phyloP scores from a whole-genome alignment of 2,329 filamentous ascomycete species.

The Penicillium sp. region DNA sequence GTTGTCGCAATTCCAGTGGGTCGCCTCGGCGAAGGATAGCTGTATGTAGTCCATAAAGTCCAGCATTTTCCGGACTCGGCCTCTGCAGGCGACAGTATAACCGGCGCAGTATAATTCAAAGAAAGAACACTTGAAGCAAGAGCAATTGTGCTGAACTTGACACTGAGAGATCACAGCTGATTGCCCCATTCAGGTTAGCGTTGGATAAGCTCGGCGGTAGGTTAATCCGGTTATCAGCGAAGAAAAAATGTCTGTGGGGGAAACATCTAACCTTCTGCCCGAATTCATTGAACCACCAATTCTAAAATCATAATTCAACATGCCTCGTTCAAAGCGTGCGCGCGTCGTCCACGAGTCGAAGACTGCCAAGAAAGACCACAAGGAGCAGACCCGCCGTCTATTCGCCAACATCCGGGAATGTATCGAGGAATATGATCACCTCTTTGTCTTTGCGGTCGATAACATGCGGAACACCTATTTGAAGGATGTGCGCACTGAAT shows the following conservation, averaged over 20 bases:
- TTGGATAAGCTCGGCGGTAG: conserved; percentile 39
- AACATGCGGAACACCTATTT: conserved; percentile 98
- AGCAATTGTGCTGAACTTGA: background rate
- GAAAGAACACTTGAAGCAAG: background rate
- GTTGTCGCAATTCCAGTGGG: conserved; percentile 87
- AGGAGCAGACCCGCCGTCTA: conserved; percentile 81
- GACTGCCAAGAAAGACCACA: conserved; percentile 87
- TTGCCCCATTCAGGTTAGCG: conserved; percentile 32
- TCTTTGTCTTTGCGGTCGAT: conserved; percentile 89
- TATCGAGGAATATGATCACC: conserved; percentile 80
- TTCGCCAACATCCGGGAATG: conserved; percentile 85
- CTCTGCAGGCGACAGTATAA: conserved; percentile 1
- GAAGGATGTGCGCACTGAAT: conserved; percentile 82
- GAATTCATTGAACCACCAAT: conserved; percentile 9
- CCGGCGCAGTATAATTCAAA: background rate
- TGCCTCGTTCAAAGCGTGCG: conserved; percentile 96
- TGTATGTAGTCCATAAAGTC: conserved; percentile 98
- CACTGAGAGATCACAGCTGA: conserved; percentile 22
- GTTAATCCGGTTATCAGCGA: conserved; percentile 39
- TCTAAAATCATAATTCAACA: conserved; percentile 42
- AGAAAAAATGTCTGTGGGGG: conserved; percentile 30
- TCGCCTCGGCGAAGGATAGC: conserved; percentile 80
- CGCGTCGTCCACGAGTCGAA: conserved; percentile 87
- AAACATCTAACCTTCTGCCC: conserved; percentile 20
- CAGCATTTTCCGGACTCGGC: conserved; percentile 61